Evolutionary conservation across 2,329 filamentous ascomycete species (phyloP).

Genomic region (Botrytis elliptica): DNA sequence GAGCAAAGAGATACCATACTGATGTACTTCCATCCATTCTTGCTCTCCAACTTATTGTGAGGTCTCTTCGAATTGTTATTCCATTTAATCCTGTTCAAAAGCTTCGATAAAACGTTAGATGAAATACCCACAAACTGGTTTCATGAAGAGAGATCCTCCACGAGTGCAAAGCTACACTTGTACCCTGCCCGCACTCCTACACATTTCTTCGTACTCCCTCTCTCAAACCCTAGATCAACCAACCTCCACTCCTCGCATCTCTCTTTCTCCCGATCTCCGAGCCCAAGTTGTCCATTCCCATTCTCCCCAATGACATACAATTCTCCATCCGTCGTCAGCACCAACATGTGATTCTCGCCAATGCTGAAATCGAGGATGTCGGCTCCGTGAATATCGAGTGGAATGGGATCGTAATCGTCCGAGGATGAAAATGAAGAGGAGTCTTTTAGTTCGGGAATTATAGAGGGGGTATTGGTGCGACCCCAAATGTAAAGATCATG

Average conservation of each 20-base stretch:
- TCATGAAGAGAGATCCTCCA: constrained; percentile 24
- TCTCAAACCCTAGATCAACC: constrained; percentile 28
- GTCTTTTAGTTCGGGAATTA: constrained; percentile 24
- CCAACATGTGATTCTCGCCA: constrained; percentile 59
- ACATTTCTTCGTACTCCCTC: constrained; percentile 27
- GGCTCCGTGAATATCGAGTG: constrained; percentile 43
- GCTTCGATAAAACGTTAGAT: background rate
- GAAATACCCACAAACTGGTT: background rate
- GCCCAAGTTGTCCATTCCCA: constrained; percentile 58
- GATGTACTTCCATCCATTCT: background rate
- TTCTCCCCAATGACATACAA: constrained; percentile 59
- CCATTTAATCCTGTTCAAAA: background rate
- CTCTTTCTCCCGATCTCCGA: constrained; percentile 33
- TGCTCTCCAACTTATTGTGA: background rate
- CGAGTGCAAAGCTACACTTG: constrained; percentile 38
- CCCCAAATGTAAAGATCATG: constrained; percentile 64
- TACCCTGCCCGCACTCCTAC: constrained; percentile 36
- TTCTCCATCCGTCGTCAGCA: constrained; percentile 49
- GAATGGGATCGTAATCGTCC: constrained; percentile 26
- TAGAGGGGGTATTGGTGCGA: constrained; percentile 30
- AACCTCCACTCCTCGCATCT: constrained; percentile 32
- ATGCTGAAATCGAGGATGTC: constrained; percentile 58
- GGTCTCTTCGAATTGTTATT: background rate
- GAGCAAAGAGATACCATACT: constrained; percentile 35
- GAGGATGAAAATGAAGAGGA: background rate